phyloP scores from a whole-genome alignment of 768 basidiomycete genomes.

The Tricholomella constricta region DNA sequence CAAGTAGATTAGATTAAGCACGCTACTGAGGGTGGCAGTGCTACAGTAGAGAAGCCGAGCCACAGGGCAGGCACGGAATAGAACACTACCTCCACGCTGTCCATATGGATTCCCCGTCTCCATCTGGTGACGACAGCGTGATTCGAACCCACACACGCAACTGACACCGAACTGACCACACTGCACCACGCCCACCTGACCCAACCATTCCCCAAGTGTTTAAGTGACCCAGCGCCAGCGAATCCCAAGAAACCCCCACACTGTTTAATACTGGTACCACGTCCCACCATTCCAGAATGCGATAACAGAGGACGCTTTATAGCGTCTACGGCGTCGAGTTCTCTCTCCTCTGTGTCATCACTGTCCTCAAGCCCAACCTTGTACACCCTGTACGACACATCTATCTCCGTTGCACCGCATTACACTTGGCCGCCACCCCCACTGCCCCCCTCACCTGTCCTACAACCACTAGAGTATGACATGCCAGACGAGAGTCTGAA shows the following conservation, averaged over 20 bases:
- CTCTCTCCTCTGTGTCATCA: neutral
- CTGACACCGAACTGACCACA: neutral
- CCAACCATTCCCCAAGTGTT: no score
- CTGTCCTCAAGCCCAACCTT: no score
- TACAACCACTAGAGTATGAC: neutral
- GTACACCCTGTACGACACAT: neutral
- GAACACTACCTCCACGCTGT: no score
- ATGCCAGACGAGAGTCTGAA: neutral
- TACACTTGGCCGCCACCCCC: neutral
- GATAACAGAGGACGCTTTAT: neutral
- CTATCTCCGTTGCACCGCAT: neutral
- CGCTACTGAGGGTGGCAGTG: no score
- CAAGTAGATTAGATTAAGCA: no score
- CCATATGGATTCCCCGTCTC: no score
- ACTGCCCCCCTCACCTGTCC: neutral
- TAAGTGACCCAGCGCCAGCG: neutral
- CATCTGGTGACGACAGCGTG: neutral
- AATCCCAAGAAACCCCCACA: neutral
- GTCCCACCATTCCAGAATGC: neutral
- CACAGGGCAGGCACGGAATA: no score
- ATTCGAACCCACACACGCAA: neutral
- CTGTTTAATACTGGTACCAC: neutral
- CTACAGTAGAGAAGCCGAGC: no score
- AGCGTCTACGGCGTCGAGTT: neutral
- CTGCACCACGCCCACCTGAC: neutral